Evolutionary conservation across 148 eudicot species (phyloP).

Genomic region (Limonium bicolor): DNA sequence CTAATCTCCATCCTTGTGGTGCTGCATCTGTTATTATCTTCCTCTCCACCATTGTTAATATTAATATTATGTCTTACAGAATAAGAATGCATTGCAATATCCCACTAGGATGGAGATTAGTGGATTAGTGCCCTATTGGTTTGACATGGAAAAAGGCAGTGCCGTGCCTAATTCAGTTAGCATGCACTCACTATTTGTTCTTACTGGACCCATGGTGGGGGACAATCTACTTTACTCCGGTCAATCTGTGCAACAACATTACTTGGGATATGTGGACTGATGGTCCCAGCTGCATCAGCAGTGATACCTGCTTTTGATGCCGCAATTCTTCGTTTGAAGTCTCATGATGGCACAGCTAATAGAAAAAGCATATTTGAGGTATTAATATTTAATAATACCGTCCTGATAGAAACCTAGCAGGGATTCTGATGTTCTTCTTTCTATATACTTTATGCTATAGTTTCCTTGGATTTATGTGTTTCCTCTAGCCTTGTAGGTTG

Average conservation of each 20-base stretch:
- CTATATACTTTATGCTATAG: too few species aligned
- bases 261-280: slow-evolving; percentile 89
- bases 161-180: slow-evolving; percentile 63
- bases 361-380: slow-evolving; percentile 99
- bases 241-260: slow-evolving; percentile 90
- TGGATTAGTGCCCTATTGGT: slow-evolving; percentile 89
- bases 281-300: slow-evolving; percentile 96
- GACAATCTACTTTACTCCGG: slow-evolving; percentile 87
- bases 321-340: slow-evolving; percentile 84
- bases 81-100: slow-evolving; percentile 13
- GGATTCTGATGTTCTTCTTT: too few species aligned
- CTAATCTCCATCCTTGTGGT: too few species aligned
- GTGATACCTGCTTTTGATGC: slow-evolving; percentile 85
- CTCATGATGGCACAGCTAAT: slow-evolving; percentile 96
- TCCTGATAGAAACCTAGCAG: too few species aligned
- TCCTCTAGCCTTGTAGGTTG: too few species aligned
- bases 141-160: slow-evolving; percentile 71
- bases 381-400: too few species aligned
- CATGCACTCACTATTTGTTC: slow-evolving; percentile 77
- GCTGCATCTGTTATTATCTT: too few species aligned
- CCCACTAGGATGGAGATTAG: slow-evolving; percentile 46
- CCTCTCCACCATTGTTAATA: too few species aligned
- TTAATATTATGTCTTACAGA: too few species aligned
- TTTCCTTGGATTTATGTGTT: neutral
- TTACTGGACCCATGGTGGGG: slow-evolving; percentile 98